A percentile compares a stretch with the other conserved stretches of the same genome.
phyloP scores from a whole-genome alignment of 306 rosid species.

The Castanea sativa region DNA sequence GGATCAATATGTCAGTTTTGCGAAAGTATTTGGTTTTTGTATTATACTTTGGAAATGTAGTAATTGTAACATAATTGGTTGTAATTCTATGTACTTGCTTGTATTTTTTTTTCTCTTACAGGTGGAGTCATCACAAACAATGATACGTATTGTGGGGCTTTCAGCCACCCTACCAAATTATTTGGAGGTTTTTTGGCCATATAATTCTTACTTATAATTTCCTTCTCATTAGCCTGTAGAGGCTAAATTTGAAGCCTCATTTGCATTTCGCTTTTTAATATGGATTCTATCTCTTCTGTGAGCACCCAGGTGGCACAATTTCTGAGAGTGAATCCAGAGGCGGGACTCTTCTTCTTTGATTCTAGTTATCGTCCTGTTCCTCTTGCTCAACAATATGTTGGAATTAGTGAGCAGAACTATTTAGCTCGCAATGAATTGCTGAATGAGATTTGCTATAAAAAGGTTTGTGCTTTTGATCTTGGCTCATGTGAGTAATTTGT shows the following conservation, averaged over 20 bases:
- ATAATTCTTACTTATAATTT: conserved; percentile 18
- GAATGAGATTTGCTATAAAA: conserved; percentile 85
- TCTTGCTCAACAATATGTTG: conserved; percentile 96
- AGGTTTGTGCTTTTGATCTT: conserved; percentile 50
- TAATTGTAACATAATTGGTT: background rate
- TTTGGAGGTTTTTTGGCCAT: conserved; percentile 66
- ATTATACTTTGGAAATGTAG: background rate
- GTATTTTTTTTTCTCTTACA: conserved; percentile 23
- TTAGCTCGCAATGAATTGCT: conserved; percentile 79
- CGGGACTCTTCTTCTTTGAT: conserved; percentile 95
- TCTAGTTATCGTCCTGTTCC: conserved; percentile 98
- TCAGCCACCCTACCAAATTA: conserved; percentile 97
- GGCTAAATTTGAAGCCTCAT: conserved; percentile 28
- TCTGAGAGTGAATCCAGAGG: conserved; percentile 88
- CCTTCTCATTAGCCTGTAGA: conserved; percentile 15
- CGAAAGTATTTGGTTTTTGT: background rate
- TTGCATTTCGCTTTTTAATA: conserved; percentile 3
- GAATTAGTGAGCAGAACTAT: conserved; percentile 86
- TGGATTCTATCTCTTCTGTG: conserved; percentile 18
- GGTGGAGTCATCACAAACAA: conserved; percentile 94
- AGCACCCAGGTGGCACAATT: conserved; percentile 83
- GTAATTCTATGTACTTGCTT: background rate
- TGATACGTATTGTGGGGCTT: conserved; percentile 99
- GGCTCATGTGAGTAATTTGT: conserved; percentile 23
- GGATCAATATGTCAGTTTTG: background rate